A percentile compares a stretch with the other conserved stretches of the same genome.
Evolutionary conservation across 257 asterid genomes (phyloP).

Genomic region (Cordia subcordata): DNA sequence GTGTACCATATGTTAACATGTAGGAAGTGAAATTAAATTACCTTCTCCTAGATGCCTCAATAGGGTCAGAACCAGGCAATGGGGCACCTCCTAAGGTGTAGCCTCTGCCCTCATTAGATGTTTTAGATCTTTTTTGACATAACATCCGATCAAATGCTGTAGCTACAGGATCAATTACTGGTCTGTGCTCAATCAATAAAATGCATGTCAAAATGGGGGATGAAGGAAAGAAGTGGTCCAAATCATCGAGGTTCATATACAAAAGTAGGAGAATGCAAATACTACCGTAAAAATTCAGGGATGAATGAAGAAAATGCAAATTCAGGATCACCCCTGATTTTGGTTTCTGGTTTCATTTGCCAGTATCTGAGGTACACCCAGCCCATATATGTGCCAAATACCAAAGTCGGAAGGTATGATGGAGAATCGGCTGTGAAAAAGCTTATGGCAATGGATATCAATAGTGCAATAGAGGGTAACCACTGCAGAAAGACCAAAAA

Average conservation of each 20-base stretch:
- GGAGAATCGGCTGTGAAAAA: constrained; percentile 65
- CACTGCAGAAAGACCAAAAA: constrained; percentile 53
- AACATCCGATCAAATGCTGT: constrained; percentile 57
- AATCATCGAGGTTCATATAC: background rate
- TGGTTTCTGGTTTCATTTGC: constrained; percentile 73
- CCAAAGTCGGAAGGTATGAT: constrained; percentile 65
- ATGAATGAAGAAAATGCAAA: constrained; percentile 78
- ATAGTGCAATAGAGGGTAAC: constrained; percentile 75
- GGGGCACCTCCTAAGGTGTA: constrained; percentile 57
- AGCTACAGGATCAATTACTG: constrained; percentile 71
- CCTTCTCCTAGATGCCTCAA: constrained; percentile 95
- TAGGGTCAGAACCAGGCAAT: constrained; percentile 83
- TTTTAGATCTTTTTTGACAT: constrained; percentile 76
- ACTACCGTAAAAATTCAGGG: constrained; percentile 63
- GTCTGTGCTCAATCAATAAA: constrained; percentile 44
- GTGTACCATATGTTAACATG: too few relatives aligned
- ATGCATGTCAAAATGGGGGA: constrained; percentile 14
- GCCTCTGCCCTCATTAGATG: constrained; percentile 50
- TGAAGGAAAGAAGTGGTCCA: constrained; percentile 8
- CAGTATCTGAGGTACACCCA: constrained; percentile 95
- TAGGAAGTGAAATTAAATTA: constrained; percentile 9
- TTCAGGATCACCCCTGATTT: constrained; percentile 89
- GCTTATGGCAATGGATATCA: constrained; percentile 58
- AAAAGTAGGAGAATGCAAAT: constrained; percentile 1
- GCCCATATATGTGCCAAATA: constrained; percentile 79